A percentile compares a stretch with the other conserved stretches of the same genome.
Conservation (phyloP, 345 rosid genomes). For the rapeseed (Brassica napus) region DNA sequence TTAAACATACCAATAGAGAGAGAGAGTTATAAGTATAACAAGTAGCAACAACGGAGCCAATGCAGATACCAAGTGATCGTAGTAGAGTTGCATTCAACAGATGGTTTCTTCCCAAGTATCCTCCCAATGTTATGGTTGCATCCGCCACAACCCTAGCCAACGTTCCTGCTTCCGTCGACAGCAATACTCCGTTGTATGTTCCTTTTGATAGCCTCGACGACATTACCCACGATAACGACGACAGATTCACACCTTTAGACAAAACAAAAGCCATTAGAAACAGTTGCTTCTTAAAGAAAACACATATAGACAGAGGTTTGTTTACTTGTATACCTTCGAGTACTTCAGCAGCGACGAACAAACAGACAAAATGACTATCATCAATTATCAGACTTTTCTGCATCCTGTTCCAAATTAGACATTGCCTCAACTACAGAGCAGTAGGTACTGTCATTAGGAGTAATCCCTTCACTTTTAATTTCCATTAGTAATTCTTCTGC, state of each 20-base stretch:
- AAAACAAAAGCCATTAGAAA: background rate
- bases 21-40: background rate
- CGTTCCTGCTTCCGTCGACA: no score
- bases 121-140: no score
- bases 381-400: constrained; percentile 1
- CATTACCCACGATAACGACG: no score
- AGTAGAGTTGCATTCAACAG: no score
- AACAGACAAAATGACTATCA: background rate
- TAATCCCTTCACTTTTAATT: constrained; percentile 76
- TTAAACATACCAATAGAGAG: background rate
- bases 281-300: background rate
- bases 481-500: constrained; percentile 82
- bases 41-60: no score
- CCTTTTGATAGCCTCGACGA: no score
- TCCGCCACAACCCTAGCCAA: no score
- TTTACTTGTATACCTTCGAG: constrained; percentile 69
- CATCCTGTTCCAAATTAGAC: constrained; percentile 22
- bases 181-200: no score
- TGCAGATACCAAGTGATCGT: no score
- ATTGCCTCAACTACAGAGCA: constrained; percentile 70
- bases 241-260: no score
- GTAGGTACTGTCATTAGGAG: constrained; percentile 80
- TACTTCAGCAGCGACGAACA: constrained; percentile 89
- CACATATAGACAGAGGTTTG: background rate
- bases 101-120: no score